Evolutionary conservation across 192 early-diverging fungal genomes (phyloP).

Genomic region (Coemansia sp.): DNA sequence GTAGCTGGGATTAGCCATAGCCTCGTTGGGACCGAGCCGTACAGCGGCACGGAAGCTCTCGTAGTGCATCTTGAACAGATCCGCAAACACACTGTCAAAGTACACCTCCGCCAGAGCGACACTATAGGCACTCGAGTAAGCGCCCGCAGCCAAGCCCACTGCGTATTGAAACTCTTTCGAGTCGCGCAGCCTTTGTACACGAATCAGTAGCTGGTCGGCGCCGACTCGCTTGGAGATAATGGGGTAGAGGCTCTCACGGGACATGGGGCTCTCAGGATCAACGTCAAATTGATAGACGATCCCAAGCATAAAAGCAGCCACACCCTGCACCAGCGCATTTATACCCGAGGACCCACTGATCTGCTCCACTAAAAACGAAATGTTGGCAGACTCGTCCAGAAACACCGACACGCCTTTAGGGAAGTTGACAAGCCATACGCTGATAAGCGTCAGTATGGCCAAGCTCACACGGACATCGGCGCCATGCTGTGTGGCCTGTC

Average conservation of each 20-base stretch:
- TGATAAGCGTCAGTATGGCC: slow-evolving; percentile 75
- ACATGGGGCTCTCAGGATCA: slow-evolving; percentile 72
- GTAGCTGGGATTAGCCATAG: slow-evolving; percentile 34
- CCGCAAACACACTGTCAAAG: slow-evolving; percentile 82
- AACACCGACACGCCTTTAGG: slow-evolving; percentile 77
- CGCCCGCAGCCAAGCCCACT: slow-evolving; percentile 59
- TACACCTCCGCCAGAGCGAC: slow-evolving; percentile 65
- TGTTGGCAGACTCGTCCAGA: slow-evolving; percentile 83
- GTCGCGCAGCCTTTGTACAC: slow-evolving; percentile 82
- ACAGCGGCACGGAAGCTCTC: slow-evolving; percentile 57
- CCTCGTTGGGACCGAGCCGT: slow-evolving; percentile 27
- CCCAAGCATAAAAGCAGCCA: slow-evolving; percentile 83
- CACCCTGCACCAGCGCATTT: slow-evolving; percentile 84
- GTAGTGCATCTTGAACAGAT: slow-evolving; percentile 78
- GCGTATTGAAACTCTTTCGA: slow-evolving; percentile 76
- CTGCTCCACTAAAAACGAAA: slow-evolving; percentile 90
- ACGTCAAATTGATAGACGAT: slow-evolving; percentile 88
- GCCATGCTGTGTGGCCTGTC: slow-evolving; percentile 61
- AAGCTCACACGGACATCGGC: slow-evolving; percentile 71
- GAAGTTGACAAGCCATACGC: slow-evolving; percentile 83
- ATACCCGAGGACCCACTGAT: slow-evolving; percentile 83
- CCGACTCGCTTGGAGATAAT: slow-evolving; percentile 86
- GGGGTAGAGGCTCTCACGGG: slow-evolving; percentile 67
- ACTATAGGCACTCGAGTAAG: slow-evolving; percentile 62
- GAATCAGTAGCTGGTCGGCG: slow-evolving; percentile 77